Evolutionary conservation across 148 eudicot species (phyloP), one percentile per base, ranked within the genome.

Genomic region (Drosera capensis): DNA sequence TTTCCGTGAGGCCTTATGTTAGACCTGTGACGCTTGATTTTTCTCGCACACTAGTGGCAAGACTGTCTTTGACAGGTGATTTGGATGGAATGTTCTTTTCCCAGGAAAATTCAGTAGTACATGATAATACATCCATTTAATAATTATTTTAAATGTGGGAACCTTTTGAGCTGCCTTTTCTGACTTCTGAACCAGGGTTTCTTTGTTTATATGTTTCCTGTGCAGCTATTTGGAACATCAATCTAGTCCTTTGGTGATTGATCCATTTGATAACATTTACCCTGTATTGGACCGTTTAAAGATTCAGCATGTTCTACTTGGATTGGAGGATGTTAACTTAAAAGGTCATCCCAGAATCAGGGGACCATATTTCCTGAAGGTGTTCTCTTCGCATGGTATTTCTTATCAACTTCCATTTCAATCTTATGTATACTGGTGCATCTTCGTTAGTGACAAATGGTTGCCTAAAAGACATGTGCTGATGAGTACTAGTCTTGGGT

Each of bases 291-390:
- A 88, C 58, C 81, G 97, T 7, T 62, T 77, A 46, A 63, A 65
- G 56, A 88, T 75, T 52, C 97, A 83, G 52, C 64, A 72, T 50
- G 42, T 83, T 56, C 72, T 88, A 47, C 70, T 60, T 53, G 86
- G 92, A 36, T 58, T 88, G 71, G 70, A 67, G 59, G 64, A 52
- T 46, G 66, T 88, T 48, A 51, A 59, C 43, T 41, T 37, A 47
- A 58, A 66, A 64, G 74, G 77, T 43, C 62, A 43, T 57, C 31
- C 57, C 28, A 72, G 58, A 48, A 78, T 88, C 57, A 80, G 97
- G 52, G 79, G 71, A 17, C 79, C 94, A 21, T 73, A 49, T 65
- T 88, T 77, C 54, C 78, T 74, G 47, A 83, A 83, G 90, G 97
- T 88, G 41, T 59, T 48, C 36, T 24, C 28, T 43, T 25, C 23